Evolutionary conservation across 2,329 filamentous ascomycete species (phyloP), one percentile per base, ranked within the genome.

Genomic region (Aspergillus sp.): DNA sequence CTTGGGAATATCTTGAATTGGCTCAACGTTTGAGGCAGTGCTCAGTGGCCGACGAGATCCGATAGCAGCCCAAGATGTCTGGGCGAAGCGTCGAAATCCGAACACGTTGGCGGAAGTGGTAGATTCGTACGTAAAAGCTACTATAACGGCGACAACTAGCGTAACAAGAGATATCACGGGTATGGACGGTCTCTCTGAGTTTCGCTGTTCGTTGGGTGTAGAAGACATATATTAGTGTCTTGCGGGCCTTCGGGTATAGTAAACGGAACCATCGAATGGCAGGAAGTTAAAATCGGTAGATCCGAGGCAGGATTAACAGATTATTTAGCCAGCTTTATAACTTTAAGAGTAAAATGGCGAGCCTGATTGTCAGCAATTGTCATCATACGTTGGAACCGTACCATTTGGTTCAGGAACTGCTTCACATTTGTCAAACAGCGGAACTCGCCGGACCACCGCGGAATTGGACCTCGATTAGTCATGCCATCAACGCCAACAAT

Each of bases 21-120:
- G 33, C 21, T 37, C 11, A 14, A 35, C 3, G 7, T 47, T 27
- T 47, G 40, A 14, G 7, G 19, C 43, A n/a, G 49, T 35, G 7
- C 37, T 43, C n/a, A 53, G 9, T n/a, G 49, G 25, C 21, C 56
- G 50, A 46, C 27, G 45, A 52, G 49, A 27, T 23, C 39, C 51
- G 31, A 43, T 23, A 15, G 33, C 35, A 9, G 55, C 52, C 48
- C 44, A 55, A 8, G 41, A 55, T 2, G 46, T 27, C n/a, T 61
- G 57, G 35, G 70, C 64, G 12, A 69, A 50, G 2, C 66, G 69
- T 46, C 62, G 63, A 3, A 72, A 41, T 11, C 62, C 58, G 55
- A 64, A 70, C 70, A 73, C 62, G 58, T 67, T 70, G 65, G 60
- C 66, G 60, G 62, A n/a, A 4, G 47, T 19, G 9, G 54, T 39